phyloP scores from a whole-genome alignment of 371 early-diverging fungal genomes.

The Cokeromyces recurvatus region DNA sequence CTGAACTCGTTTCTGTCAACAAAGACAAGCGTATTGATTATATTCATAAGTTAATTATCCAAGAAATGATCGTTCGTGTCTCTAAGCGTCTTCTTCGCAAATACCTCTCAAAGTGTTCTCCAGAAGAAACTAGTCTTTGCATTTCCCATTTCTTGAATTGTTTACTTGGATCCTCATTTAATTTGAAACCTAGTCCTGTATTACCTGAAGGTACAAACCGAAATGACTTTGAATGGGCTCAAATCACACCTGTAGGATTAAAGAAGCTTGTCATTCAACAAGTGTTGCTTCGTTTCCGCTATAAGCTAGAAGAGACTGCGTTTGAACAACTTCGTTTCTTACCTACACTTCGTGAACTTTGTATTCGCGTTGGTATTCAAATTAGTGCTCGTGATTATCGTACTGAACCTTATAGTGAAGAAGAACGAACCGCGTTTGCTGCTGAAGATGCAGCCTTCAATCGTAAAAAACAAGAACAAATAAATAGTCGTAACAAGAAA shows the following conservation, averaged over 20 bases:
- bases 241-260: slow-evolving; percentile 60
- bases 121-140: slow-evolving; percentile 55
- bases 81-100: slow-evolving; percentile 80
- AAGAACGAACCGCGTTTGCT: slow-evolving; percentile 35
- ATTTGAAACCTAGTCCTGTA: slow-evolving; percentile 48
- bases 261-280: slow-evolving; percentile 52
- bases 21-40: slow-evolving; percentile 56
- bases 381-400: slow-evolving; percentile 71
- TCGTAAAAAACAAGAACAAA: slow-evolving; percentile 36
- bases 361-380: slow-evolving; percentile 83
- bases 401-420: slow-evolving; percentile 46
- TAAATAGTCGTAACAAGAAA: slow-evolving; percentile 34
- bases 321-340: slow-evolving; percentile 48
- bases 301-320: slow-evolving; percentile 53
- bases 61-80: slow-evolving; percentile 87
- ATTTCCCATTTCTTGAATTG: slow-evolving; percentile 84
- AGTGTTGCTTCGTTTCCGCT: slow-evolving; percentile 74
- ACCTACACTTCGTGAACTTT: slow-evolving; percentile 79
- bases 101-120: slow-evolving; percentile 51
- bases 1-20: slow-evolving; percentile 51
- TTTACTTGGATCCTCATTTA: slow-evolving; percentile 60
- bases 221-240: slow-evolving; percentile 43
- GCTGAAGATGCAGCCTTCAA: slow-evolving; percentile 33
- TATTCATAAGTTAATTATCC: slow-evolving; percentile 49
- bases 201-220: slow-evolving; percentile 23